A percentile compares a stretch with the other conserved stretches of the same genome.
phyloP scores from a whole-genome alignment of 768 basidiomycete genomes.

The Xerocomellus amylosporus region DNA sequence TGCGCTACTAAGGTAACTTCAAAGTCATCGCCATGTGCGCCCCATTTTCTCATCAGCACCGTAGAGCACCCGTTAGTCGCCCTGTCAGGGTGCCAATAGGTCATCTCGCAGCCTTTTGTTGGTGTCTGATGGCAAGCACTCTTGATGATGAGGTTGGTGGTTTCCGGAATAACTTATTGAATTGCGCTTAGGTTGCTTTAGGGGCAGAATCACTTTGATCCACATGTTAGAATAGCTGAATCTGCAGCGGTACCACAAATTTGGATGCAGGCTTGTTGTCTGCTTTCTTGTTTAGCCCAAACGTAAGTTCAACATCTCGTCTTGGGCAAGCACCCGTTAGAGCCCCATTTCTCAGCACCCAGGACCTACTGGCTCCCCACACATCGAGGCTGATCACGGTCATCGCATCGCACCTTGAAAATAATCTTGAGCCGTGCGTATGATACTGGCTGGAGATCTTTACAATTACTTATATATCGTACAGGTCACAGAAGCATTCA shows the following conservation, averaged over 20 bases:
- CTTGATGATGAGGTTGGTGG: constrained; percentile 43
- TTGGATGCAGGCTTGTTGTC: constrained; percentile 50
- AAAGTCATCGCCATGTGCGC: background rate
- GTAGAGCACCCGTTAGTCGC: constrained; percentile 53
- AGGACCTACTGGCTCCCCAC: constrained; percentile 55
- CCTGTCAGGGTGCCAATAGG: constrained; percentile 74
- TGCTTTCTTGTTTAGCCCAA: constrained; percentile 48
- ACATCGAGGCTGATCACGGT: constrained; percentile 48
- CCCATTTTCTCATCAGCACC: background rate
- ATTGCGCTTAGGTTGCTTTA: constrained; percentile 26
- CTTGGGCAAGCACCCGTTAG: background rate
- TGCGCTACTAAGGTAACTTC: constrained; percentile 52
- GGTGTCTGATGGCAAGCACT: constrained; percentile 48
- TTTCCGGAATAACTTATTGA: constrained; percentile 2
- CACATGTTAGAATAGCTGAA: constrained; percentile 53
- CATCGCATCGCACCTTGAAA: constrained; percentile 63
- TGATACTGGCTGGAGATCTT: background rate
- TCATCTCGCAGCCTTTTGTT: constrained; percentile 49
- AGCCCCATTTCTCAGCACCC: constrained; percentile 39
- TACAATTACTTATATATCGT: constrained; percentile 3
- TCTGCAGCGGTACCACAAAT: constrained; percentile 41
- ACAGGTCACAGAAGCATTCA: constrained; percentile 38
- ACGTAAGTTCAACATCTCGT: constrained; percentile 38
- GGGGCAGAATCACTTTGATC: constrained; percentile 51
- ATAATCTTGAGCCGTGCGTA: constrained; percentile 46